Conservation (phyloP, 768 basidiomycete genomes). For the Sistotremastrum suecicum region DNA sequence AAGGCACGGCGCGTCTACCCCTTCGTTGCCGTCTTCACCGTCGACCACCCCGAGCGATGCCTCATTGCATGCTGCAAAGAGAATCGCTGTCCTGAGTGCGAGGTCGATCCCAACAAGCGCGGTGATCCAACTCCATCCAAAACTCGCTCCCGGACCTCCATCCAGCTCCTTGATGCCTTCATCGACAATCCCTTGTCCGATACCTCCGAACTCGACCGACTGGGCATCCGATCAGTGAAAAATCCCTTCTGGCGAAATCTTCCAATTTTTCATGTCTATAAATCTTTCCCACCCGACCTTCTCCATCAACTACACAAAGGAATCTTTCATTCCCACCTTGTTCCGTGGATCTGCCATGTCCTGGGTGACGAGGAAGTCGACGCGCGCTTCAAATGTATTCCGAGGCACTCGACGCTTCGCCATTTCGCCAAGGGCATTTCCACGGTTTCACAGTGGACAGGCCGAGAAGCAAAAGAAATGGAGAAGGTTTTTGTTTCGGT, state of each 20-base stretch:
- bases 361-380: slow-evolving; percentile 22
- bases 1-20: slow-evolving; percentile 17
- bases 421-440: slow-evolving; percentile 32
- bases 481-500: slow-evolving; percentile 16
- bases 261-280: slow-evolving; percentile 5
- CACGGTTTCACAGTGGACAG: slow-evolving; percentile 26
- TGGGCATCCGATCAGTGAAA: slow-evolving; percentile 7
- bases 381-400: slow-evolving; percentile 18
- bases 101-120: slow-evolving; percentile 10
- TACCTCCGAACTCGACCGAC: slow-evolving; percentile 9
- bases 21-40: slow-evolving; percentile 25
- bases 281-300: slow-evolving; percentile 9
- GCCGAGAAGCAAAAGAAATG: slow-evolving; percentile 25
- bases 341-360: slow-evolving; percentile 12
- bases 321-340: slow-evolving; percentile 7
- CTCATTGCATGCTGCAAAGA: too few species aligned
- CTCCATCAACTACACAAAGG: slow-evolving; percentile 4
- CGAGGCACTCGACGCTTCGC: slow-evolving; percentile 17
- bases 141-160: too few species aligned
- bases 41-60: slow-evolving; percentile 33
- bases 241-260: slow-evolving; percentile 8
- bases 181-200: too few species aligned
- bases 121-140: too few species aligned
- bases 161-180: too few species aligned
- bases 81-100: slow-evolving; percentile 17